Conservation (phyloP, 306 rosid species). For the Quercus ilex region DNA sequence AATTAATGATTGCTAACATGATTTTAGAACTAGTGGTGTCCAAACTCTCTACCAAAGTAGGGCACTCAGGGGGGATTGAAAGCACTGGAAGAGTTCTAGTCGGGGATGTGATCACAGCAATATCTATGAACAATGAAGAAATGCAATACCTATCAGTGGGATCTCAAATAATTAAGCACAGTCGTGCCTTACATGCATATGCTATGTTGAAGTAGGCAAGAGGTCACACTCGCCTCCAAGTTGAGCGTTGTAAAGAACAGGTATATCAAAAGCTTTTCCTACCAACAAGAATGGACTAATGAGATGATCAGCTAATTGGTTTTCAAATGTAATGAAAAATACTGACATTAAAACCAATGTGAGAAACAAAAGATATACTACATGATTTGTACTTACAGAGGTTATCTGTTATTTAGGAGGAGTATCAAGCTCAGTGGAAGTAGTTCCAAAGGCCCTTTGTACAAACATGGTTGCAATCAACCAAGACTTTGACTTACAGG, state of each 20-base stretch:
- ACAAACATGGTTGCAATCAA: constrained; percentile 4
- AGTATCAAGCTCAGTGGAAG: neutral
- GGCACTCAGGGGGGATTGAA: constrained; percentile 2
- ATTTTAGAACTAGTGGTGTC: neutral
- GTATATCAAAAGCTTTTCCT: neutral
- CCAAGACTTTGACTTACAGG: constrained; percentile 3
- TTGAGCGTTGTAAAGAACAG: constrained; percentile 2
- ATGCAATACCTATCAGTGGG: constrained; percentile 5
- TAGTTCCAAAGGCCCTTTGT: constrained; percentile 8
- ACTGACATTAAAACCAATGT: neutral
- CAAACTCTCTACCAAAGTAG: constrained; percentile 5
- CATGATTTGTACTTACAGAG: neutral
- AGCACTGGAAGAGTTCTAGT: constrained; percentile 1
- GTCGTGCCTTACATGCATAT: neutral
- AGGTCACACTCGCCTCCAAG: neutral
- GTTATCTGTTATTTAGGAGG: neutral
- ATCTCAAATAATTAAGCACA: neutral
- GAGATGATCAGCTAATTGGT: neutral
- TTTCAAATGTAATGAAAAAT: neutral
- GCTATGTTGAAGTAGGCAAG: neutral
- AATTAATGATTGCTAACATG: neutral
- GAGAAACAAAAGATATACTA: neutral
- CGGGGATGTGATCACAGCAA: neutral
- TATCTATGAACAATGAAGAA: neutral
- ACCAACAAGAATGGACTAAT: neutral